A percentile compares a stretch with the other conserved stretches of the same genome.
phyloP scores from a whole-genome alignment of 1,139 yeast genomes.

The Candida anutae region DNA sequence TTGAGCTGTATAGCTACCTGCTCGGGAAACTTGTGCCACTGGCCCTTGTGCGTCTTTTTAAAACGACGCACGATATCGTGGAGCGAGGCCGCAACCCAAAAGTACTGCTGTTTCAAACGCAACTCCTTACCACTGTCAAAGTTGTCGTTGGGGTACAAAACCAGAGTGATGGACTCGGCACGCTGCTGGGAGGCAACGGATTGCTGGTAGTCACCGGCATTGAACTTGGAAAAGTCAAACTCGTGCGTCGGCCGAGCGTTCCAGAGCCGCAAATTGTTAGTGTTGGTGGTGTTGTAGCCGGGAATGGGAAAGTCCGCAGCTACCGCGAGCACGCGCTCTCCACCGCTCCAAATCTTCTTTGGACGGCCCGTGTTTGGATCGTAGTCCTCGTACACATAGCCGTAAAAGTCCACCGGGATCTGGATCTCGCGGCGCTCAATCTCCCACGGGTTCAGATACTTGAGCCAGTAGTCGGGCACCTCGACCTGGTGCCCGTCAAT shows the following conservation, averaged over 20 bases:
- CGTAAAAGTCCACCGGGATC: slow-evolving; percentile 90
- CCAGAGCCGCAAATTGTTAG: slow-evolving; percentile 89
- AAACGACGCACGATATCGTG: slow-evolving; percentile 89
- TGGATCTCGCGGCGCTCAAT: slow-evolving; percentile 80
- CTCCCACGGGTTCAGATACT: slow-evolving; percentile 88
- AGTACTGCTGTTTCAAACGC: slow-evolving; percentile 90
- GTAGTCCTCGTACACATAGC: slow-evolving; percentile 59
- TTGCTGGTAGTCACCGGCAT: slow-evolving; percentile 82
- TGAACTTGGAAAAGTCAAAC: slow-evolving; percentile 87
- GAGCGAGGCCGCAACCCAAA: slow-evolving; percentile 94
- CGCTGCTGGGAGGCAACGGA: slow-evolving; percentile 80
- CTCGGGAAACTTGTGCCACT: slow-evolving; percentile 80
- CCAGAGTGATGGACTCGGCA: slow-evolving; percentile 90
- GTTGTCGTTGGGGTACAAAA: slow-evolving; percentile 87
- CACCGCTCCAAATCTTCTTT: slow-evolving; percentile 73
- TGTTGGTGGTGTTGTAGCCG: slow-evolving; percentile 76
- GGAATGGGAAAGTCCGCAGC: slow-evolving; percentile 96
- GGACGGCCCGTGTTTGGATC: slow-evolving; percentile 45
- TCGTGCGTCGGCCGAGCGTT: slow-evolving; percentile 84
- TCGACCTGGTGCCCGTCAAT: slow-evolving; percentile 92
- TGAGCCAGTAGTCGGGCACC: slow-evolving; percentile 90
- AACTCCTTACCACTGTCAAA: slow-evolving; percentile 87
- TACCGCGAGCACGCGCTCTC: slow-evolving; percentile 81
- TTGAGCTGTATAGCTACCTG: slow-evolving; percentile 88
- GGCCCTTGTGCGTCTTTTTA: slow-evolving; percentile 60